Evolutionary conservation across 1,284 basidiomycete species (phyloP).

Genomic region (Thelephora terrestris): DNA sequence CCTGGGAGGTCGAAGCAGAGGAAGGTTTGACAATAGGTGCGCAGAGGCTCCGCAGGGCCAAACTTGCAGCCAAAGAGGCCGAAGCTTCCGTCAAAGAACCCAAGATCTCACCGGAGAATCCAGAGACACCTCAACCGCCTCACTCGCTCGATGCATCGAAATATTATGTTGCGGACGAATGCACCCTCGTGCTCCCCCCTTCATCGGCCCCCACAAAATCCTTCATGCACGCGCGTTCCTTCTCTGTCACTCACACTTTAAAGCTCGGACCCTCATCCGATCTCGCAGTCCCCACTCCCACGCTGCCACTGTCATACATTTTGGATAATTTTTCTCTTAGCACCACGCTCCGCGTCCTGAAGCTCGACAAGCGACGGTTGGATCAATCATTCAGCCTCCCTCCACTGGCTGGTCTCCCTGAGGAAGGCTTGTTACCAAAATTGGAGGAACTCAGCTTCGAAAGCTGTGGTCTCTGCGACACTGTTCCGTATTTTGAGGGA

Average conservation of each 20-base stretch:
- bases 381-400: slow-evolving; percentile 56
- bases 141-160: slow-evolving; percentile 39
- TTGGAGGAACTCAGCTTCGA: slow-evolving; percentile 65
- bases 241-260: slow-evolving; percentile 35
- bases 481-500: slow-evolving; percentile 31
- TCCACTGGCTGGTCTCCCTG: slow-evolving; percentile 11
- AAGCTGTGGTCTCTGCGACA: slow-evolving; percentile 56
- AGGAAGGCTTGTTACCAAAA: slow-evolving; percentile 39
- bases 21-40: slow-evolving; percentile 25
- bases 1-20: slow-evolving; percentile 29
- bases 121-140: slow-evolving; percentile 3
- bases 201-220: slow-evolving; percentile 42
- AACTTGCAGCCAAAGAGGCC: slow-evolving; percentile 8
- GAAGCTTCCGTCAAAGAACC: slow-evolving; percentile 12
- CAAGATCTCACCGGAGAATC: slow-evolving; percentile 5
- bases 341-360: slow-evolving; percentile 45
- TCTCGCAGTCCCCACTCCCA: slow-evolving; percentile 48
- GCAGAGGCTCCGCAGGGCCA: slow-evolving; percentile 17
- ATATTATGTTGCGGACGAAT: slow-evolving; percentile 44
- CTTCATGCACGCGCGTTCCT: slow-evolving; percentile 42
- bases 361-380: slow-evolving; percentile 52
- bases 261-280: slow-evolving; percentile 16
- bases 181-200: slow-evolving; percentile 55
- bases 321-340: slow-evolving; percentile 45
- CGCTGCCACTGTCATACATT: slow-evolving; percentile 54